Conservation (phyloP, 768 basidiomycete species). For the Harrya chromipes region DNA sequence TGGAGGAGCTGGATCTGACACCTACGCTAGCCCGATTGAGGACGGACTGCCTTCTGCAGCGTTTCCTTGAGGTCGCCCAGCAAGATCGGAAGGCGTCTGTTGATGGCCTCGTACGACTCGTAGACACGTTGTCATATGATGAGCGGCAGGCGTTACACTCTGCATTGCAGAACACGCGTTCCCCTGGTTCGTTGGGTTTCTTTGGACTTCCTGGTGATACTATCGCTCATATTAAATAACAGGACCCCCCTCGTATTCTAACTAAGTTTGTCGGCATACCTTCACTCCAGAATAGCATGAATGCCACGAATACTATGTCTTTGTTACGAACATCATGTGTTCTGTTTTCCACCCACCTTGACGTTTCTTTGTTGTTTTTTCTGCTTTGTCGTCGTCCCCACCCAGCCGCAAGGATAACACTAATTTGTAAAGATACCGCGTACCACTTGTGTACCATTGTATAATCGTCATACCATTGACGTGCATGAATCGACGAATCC, state of each 20-base stretch:
- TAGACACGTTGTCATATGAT: slow-evolving; percentile 70
- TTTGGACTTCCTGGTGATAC: not conserved
- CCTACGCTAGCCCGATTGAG: slow-evolving; percentile 61
- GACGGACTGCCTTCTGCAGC: slow-evolving; percentile 64
- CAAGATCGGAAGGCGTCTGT: slow-evolving; percentile 77
- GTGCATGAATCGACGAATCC: slow-evolving; percentile 5
- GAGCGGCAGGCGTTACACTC: slow-evolving; percentile 61
- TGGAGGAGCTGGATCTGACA: slow-evolving; percentile 70
- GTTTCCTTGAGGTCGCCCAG: slow-evolving; percentile 63
- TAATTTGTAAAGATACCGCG: slow-evolving; percentile 19
- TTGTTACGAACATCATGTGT: not conserved
- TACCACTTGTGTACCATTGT: slow-evolving; percentile 7
- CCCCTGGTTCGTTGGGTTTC: slow-evolving; percentile 48
- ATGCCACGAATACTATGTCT: slow-evolving; percentile 7
- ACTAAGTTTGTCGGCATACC: slow-evolving; percentile 13
- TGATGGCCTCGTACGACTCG: slow-evolving; percentile 67
- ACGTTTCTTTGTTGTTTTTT: slow-evolving; percentile 9
- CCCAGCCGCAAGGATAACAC: slow-evolving; percentile 3
- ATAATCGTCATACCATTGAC: slow-evolving; percentile 13
- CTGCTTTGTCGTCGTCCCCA: not conserved
- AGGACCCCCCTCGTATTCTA: slow-evolving; percentile 44
- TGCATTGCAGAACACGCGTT: slow-evolving; percentile 59
- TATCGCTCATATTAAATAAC: slow-evolving; percentile 7
- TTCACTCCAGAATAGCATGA: slow-evolving; percentile 4
- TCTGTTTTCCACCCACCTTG: not conserved